phyloP scores from a whole-genome alignment of 768 basidiomycete species.

The Tricholomella constricta region DNA sequence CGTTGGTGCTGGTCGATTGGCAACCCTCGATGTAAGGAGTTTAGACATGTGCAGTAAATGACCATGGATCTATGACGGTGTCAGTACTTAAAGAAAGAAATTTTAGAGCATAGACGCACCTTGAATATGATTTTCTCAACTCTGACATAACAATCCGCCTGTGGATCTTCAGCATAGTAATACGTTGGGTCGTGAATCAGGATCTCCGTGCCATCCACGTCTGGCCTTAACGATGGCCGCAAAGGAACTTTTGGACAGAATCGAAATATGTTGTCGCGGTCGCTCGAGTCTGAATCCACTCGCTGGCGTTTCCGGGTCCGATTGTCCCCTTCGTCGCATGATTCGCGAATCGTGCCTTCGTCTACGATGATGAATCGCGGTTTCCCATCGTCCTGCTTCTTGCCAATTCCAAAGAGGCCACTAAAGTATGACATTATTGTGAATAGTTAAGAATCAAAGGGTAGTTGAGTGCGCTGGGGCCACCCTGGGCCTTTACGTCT shows the following conservation, averaged over 20 bases:
- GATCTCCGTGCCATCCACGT: constrained; percentile 24
- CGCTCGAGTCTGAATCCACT: constrained; percentile 20
- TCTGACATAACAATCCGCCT: constrained; percentile 43
- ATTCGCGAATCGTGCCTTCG: constrained; percentile 32
- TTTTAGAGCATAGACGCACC: too few species aligned
- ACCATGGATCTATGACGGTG: constrained; percentile 22
- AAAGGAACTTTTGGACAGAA: too few species aligned
- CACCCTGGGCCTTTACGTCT: background rate
- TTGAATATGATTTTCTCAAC: constrained; percentile 51
- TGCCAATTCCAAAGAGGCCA: too few species aligned
- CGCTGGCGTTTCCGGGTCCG: constrained; percentile 30
- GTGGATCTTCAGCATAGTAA: constrained; percentile 33
- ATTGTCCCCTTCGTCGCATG: constrained; percentile 28
- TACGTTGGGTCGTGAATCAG: constrained; percentile 35
- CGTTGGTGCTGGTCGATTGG: constrained; percentile 14
- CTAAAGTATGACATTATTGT: too few species aligned
- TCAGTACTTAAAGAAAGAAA: too few species aligned
- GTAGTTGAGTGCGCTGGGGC: too few species aligned
- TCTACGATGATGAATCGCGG: constrained; percentile 35
- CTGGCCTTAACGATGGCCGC: constrained; percentile 10
- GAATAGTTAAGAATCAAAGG: too few species aligned
- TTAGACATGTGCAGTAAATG: constrained; percentile 23
- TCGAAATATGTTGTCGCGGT: too few species aligned
- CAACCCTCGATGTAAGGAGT: constrained; percentile 17
- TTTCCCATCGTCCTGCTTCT: too few species aligned